Percentiles rank a stretch among this genome's conserved stretches.
These are phyloP conservation scores for Heracleum sosnowskyi DNA, from an alignment of 129 eudicot species.

Conservation along the genomic window DNA sequence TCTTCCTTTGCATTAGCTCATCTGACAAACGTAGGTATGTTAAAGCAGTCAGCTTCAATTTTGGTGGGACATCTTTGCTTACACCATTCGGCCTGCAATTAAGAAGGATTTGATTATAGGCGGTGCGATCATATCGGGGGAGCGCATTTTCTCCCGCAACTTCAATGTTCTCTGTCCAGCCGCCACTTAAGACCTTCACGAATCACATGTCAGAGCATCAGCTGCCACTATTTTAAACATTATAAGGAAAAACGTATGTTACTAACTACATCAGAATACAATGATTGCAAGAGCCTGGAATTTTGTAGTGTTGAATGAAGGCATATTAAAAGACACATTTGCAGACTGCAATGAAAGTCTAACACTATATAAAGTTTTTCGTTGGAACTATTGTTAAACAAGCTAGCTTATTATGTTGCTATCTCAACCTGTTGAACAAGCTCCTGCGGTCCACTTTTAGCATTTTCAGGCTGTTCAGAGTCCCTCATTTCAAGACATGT, in stretches of 20 bases:
- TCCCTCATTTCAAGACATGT: constrained; percentile 83
- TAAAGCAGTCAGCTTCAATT: constrained; percentile 56
- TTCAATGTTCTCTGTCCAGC: constrained; percentile 44
- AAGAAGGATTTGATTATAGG: constrained; percentile 61
- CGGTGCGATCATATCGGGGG: constrained; percentile 38
- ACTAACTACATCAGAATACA: not conserved
- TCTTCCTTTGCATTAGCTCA: constrained; percentile 35
- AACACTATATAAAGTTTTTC: not conserved
- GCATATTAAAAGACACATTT: constrained; percentile 1
- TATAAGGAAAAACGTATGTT: not conserved
- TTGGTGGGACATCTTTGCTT: constrained; percentile 46
- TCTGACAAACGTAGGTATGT: constrained; percentile 70
- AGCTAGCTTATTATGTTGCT: not conserved
- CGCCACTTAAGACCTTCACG: constrained; percentile 39
- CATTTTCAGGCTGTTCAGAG: constrained; percentile 52
- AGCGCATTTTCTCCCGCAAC: constrained; percentile 65
- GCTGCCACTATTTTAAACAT: not conserved
- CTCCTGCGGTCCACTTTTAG: constrained; percentile 69
- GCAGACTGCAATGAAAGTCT: not conserved
- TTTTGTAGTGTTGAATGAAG: not conserved
- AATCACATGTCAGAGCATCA: not conserved
- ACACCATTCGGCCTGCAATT: constrained; percentile 76
- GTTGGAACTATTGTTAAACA: not conserved
- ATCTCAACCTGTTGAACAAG: constrained; percentile 76
- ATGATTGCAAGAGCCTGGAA: not conserved